phyloP scores from a whole-genome alignment of 371 early-diverging fungal species.

The Mortierella sp. region DNA sequence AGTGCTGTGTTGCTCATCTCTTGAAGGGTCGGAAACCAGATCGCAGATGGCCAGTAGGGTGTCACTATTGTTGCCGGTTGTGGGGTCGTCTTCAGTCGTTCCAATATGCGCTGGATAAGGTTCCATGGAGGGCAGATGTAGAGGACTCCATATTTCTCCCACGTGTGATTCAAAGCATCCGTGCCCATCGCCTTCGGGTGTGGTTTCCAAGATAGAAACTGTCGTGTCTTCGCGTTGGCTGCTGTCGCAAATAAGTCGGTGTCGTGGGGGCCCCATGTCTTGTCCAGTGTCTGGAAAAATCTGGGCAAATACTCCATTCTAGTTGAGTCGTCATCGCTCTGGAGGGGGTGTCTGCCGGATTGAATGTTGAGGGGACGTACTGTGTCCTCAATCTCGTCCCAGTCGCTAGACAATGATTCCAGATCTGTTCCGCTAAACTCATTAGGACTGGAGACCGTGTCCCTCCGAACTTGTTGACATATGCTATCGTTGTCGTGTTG shows the following conservation, averaged over 20 bases:
- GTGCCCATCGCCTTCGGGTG: not conserved
- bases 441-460: constrained; percentile 9
- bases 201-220: constrained; percentile 18
- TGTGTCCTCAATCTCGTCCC: constrained; percentile 16
- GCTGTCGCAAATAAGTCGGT: constrained; percentile 10
- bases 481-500: constrained; percentile 48
- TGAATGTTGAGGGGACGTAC: constrained; percentile 27
- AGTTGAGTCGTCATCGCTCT: constrained; percentile 8
- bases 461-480: constrained; percentile 32
- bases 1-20: too few species aligned
- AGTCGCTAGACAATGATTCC: constrained; percentile 17
- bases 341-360: constrained; percentile 27
- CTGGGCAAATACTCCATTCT: constrained; percentile 14
- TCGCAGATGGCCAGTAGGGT: constrained; percentile 12
- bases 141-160: not conserved
- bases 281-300: constrained; percentile 16
- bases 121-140: constrained; percentile 28
- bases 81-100: constrained; percentile 4
- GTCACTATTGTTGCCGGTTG: constrained; percentile 14
- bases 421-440: constrained; percentile 13
- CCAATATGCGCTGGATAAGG: constrained; percentile 8
- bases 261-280: constrained; percentile 12
- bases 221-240: constrained; percentile 1
- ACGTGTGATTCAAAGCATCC: not conserved
- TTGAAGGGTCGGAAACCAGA: too few species aligned